A percentile compares a stretch with the other conserved stretches of the same genome.
These are phyloP conservation scores for Zhuliangozyma parablackwelliae DNA, from an alignment of 1,139 yeast genomes.

Conservation along the genomic window DNA sequence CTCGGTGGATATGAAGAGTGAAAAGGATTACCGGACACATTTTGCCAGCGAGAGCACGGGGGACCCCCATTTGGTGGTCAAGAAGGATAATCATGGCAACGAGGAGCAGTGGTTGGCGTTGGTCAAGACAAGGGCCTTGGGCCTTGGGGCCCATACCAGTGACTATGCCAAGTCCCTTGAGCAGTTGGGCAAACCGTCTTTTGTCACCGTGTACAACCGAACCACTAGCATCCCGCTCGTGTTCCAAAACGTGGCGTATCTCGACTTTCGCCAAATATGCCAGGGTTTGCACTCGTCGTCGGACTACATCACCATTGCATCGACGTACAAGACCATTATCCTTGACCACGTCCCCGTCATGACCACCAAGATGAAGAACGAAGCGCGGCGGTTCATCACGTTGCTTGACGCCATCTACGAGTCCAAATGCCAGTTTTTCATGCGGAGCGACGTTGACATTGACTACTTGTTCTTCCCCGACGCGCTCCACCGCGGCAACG, in stretches of 20 bases:
- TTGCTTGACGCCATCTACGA: slow-evolving; percentile 68
- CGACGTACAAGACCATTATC: slow-evolving; percentile 52
- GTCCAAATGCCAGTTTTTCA: slow-evolving; percentile 53
- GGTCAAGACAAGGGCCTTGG: slow-evolving; percentile 18
- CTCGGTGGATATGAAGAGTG: slow-evolving; percentile 58
- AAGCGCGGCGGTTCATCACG: slow-evolving; percentile 65
- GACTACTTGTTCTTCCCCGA: slow-evolving; percentile 61
- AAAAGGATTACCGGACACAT: slow-evolving; percentile 50
- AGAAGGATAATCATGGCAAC: slow-evolving; percentile 17
- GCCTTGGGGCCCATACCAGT: slow-evolving; percentile 11
- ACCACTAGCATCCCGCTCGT: slow-evolving; percentile 44
- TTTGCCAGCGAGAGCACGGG: slow-evolving; percentile 24
- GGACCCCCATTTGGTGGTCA: slow-evolving; percentile 27
- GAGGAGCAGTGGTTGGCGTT: slow-evolving; percentile 34
- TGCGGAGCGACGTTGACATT: slow-evolving; percentile 47
- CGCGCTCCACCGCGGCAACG: slow-evolving; percentile 17
- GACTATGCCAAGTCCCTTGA: slow-evolving; percentile 15
- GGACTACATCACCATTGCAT: slow-evolving; percentile 66
- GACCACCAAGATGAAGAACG: slow-evolving; percentile 57
- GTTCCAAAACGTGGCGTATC: slow-evolving; percentile 31
- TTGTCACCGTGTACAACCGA: slow-evolving; percentile 55
- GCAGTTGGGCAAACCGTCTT: slow-evolving; percentile 21
- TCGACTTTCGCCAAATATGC: slow-evolving; percentile 56
- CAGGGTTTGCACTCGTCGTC: slow-evolving; percentile 58
- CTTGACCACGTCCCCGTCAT: slow-evolving; percentile 61